phyloP scores from a whole-genome alignment of 305 asterid species.

The Nicotiana rustica region DNA sequence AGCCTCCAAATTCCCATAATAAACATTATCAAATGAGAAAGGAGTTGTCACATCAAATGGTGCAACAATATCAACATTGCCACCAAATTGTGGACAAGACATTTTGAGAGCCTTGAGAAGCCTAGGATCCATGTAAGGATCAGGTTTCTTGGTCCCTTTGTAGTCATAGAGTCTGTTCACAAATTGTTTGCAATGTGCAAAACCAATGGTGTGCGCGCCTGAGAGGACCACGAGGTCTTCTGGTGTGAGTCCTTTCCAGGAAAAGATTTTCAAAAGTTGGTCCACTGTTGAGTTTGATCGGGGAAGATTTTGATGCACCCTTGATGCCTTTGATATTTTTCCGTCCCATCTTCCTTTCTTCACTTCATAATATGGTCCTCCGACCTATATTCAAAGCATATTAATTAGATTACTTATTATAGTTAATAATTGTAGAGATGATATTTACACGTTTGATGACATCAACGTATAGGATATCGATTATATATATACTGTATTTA shows the following conservation, averaged over 20 bases:
- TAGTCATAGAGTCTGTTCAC: constrained; percentile 68
- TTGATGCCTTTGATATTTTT: constrained; percentile 70
- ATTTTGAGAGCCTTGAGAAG: constrained; percentile 81
- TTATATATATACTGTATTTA: no score
- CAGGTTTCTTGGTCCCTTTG: constrained; percentile 67
- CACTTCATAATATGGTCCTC: constrained; percentile 92
- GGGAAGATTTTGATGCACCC: constrained; percentile 76
- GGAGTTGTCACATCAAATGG: constrained; percentile 96
- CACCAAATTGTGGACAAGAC: constrained; percentile 88
- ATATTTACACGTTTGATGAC: background rate
- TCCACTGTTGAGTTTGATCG: constrained; percentile 69
- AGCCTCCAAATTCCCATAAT: constrained; percentile 83
- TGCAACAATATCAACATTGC: constrained; percentile 73
- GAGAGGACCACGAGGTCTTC: constrained; percentile 83
- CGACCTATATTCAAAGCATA: constrained; percentile 55
- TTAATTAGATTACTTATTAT: background rate
- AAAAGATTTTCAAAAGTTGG: constrained; percentile 66
- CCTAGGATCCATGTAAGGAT: constrained; percentile 70
- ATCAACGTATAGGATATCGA: no score
- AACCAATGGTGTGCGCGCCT: constrained; percentile 94
- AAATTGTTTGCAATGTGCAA: constrained; percentile 84
- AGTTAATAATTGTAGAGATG: background rate
- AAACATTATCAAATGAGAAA: constrained; percentile 82
- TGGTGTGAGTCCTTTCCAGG: constrained; percentile 73
- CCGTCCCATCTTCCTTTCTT: constrained; percentile 99